Base-by-base conservation (phyloP, 768 basidiomycete species). In the Tephrocybe rancida region DNA sequence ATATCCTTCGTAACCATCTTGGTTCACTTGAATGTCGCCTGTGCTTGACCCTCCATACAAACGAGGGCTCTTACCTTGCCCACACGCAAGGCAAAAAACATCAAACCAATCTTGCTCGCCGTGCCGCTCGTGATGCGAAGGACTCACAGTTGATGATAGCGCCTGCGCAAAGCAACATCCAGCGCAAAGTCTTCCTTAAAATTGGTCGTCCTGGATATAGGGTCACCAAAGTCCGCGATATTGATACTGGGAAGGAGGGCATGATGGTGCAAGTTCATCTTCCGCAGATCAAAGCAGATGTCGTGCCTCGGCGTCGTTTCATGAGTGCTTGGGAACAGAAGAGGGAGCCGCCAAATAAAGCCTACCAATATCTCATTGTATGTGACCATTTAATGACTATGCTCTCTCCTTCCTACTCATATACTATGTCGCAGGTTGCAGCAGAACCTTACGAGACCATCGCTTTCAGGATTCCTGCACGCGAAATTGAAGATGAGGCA, bases 81-180 rank as follows among this genome's bases (percentile, higher is more conserved):
- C 97, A 99, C 64, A 99, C 97, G 0, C 97, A 98, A 75, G 97
- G 97, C 19, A 99, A 98, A 77, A 99, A 98, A 68, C 97, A 98
- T 68, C 97, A 98, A 69, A 98, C 95, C 3, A 98, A 98, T 68
- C 85, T 99, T 47, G 97, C 97, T 13, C 85, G 97, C 35, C 88
- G 97, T 60, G 97, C 97, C 0, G 96, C 96, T n/a, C 86, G 88
- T 59, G 97, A 98, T 78, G 90, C 92, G 43, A 97, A 98, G 67
- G 97, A 98, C 66, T 86, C 89, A 0, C 87, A 91, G 66, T 72
- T 96, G 59, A 94, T 92, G 82, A 87, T 96, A 57, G 88, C 92
- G 6, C 92, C 91, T 7, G 73, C 87, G 1, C 88, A 89, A 71
- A 85, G 81, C 61, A 85, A 74, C 50, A 80, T 98, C 18, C 91